Conservation (phyloP, 257 asterid species). For the Avicennia marina region DNA sequence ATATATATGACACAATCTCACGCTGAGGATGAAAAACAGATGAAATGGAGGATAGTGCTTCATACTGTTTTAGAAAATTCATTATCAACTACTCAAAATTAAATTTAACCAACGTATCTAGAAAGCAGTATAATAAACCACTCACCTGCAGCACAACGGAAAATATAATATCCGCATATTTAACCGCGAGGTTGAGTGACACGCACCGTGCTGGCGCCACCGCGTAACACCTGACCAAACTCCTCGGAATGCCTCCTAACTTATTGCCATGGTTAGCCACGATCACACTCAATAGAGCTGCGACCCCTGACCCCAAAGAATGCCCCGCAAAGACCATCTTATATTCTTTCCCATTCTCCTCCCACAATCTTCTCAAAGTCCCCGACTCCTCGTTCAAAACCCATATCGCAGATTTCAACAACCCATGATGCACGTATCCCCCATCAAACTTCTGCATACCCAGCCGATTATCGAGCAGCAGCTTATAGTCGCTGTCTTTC, state of each 20-base stretch:
- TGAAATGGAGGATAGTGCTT: too few relatives aligned
- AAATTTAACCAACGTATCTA: too few relatives aligned
- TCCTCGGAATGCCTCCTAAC: conserved; percentile 75
- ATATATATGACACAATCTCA: too few relatives aligned
- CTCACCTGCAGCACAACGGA: conserved; percentile 91
- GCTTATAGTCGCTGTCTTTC: conserved; percentile 72
- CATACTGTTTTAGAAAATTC: too few relatives aligned
- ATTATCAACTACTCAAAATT: too few relatives aligned
- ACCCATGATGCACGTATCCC: conserved; percentile 88
- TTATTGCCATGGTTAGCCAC: conserved; percentile 67
- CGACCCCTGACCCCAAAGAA: conserved; percentile 95
- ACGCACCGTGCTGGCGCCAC: conserved; percentile 57
- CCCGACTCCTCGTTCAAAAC: conserved; percentile 67
- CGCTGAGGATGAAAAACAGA: too few relatives aligned
- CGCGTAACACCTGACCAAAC: conserved; percentile 62
- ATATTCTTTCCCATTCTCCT: conserved; percentile 65
- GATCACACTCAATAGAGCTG: conserved; percentile 61
- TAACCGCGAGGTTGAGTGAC: conserved; percentile 95
- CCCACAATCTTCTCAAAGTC: conserved; percentile 58
- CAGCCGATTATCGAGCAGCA: conserved; percentile 65
- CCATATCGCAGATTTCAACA: conserved; percentile 86
- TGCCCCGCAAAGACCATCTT: conserved; percentile 86
- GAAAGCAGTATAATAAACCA: too few relatives aligned
- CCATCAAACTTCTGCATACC: conserved; percentile 97
- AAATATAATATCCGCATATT: conserved; percentile 75